Conservation (phyloP, 139 green algal species). For the Diplosphaera chodatii region DNA sequence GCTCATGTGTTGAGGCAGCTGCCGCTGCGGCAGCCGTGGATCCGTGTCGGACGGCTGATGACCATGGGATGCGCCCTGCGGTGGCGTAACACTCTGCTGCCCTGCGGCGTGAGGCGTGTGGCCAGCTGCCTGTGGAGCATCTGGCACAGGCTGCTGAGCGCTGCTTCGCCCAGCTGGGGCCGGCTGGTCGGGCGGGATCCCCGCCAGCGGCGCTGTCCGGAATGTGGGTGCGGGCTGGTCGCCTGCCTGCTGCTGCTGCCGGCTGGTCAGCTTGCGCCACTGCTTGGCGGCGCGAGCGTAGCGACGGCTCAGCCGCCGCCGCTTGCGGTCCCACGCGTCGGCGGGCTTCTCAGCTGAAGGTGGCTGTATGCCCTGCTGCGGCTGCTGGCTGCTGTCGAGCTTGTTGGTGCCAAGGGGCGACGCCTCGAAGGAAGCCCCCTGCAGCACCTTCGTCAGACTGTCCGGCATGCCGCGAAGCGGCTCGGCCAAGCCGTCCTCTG, state of each 20-base stretch:
- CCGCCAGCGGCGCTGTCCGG: neutral
- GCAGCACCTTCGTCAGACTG: neutral
- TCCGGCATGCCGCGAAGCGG: neutral
- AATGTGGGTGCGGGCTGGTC: too few species aligned
- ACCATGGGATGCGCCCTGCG: too few species aligned
- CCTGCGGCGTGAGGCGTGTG: too few species aligned
- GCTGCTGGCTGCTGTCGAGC: neutral
- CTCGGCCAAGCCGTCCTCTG: neutral
- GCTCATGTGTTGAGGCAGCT: too few species aligned
- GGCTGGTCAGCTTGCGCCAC: neutral
- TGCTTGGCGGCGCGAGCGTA: neutral
- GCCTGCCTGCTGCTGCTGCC: slow-evolving; percentile 14
- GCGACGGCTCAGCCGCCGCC: neutral
- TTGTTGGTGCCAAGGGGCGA: neutral
- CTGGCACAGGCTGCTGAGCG: too few species aligned
- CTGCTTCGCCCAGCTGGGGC: too few species aligned
- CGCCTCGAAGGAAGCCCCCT: neutral
- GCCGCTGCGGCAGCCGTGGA: too few species aligned
- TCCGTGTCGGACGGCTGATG: too few species aligned
- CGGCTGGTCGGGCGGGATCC: too few species aligned
- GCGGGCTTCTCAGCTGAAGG: neutral
- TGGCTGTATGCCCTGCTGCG: neutral
- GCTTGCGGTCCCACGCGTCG: too few species aligned
- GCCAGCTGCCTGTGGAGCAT: too few species aligned
- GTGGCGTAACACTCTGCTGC: too few species aligned